Conservation (phyloP, 345 rosid species). For the Euphorbia tirucalli region DNA sequence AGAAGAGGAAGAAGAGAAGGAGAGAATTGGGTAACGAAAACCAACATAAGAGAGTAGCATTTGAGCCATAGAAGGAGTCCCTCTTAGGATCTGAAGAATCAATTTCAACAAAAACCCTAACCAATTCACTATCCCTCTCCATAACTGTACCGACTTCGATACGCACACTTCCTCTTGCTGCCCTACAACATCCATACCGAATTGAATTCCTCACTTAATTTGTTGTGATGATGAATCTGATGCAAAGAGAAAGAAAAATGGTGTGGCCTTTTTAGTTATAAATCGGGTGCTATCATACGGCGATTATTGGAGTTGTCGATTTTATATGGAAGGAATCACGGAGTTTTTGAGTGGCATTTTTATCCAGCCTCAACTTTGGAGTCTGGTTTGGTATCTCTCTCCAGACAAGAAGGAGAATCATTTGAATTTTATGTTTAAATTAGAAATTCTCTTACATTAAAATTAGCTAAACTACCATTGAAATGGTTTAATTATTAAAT, state of each 20-base stretch:
- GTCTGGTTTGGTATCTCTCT: neutral
- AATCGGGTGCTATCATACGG: too few species aligned
- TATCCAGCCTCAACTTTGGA: neutral
- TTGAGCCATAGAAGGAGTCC: conserved; percentile 14
- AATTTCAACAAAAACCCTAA: conserved; percentile 13
- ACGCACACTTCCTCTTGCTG: conserved; percentile 3
- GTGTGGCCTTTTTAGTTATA: neutral
- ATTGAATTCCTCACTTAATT: neutral
- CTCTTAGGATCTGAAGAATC: conserved; percentile 10
- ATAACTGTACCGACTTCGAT: conserved; percentile 1
- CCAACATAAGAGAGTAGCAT: conserved; percentile 12
- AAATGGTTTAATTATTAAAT: too few species aligned
- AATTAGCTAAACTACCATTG: too few species aligned
- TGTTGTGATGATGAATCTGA: neutral
- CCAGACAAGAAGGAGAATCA: neutral
- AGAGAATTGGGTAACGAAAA: conserved; percentile 1
- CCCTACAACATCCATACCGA: neutral
- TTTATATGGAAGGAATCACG: neutral
- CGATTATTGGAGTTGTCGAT: neutral
- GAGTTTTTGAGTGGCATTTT: neutral
- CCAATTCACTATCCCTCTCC: conserved; percentile 14
- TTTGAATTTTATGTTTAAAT: neutral
- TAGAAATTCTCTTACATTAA: neutral
- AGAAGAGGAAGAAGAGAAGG: conserved; percentile 27
- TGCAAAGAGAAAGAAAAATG: neutral